phyloP scores from a whole-genome alignment of 2,329 filamentous ascomycete species.

The Fusarium continuum region DNA sequence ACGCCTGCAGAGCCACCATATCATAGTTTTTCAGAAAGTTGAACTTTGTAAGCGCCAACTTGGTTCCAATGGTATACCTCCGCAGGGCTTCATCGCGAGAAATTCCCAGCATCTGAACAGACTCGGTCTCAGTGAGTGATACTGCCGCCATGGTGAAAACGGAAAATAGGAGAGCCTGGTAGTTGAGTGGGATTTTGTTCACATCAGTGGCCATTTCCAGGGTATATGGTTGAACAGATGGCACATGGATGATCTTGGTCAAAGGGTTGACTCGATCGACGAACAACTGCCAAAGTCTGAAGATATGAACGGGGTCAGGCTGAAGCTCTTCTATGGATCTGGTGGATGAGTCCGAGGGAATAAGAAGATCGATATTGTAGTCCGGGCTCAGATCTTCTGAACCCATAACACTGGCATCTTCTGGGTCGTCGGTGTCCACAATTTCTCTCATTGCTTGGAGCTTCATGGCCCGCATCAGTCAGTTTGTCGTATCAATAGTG shows the following conservation, averaged over 20 bases:
- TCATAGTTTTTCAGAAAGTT: slow-evolving; percentile 69
- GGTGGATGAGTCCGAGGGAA: slow-evolving; percentile 53
- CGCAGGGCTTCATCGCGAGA: slow-evolving; percentile 60
- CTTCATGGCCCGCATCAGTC: slow-evolving; percentile 46
- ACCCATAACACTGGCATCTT: slow-evolving; percentile 59
- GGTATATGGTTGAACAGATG: slow-evolving; percentile 71
- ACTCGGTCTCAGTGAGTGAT: slow-evolving; percentile 65
- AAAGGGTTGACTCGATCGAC: slow-evolving; percentile 79
- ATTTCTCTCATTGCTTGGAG: slow-evolving; percentile 68
- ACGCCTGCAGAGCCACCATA: slow-evolving; percentile 66
- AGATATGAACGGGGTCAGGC: slow-evolving; percentile 71
- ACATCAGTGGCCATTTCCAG: slow-evolving; percentile 69
- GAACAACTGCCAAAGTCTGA: slow-evolving; percentile 78
- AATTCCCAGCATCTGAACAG: slow-evolving; percentile 60
- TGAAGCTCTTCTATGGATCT: slow-evolving; percentile 62
- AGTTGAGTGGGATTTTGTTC: slow-evolving; percentile 62
- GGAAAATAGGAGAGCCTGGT: slow-evolving; percentile 70
- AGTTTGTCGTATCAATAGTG: neutral
- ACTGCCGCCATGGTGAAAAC: slow-evolving; percentile 71
- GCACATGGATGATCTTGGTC: slow-evolving; percentile 76
- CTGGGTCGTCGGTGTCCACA: slow-evolving; percentile 58
- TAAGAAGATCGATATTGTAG: slow-evolving; percentile 60
- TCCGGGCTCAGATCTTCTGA: slow-evolving; percentile 62
- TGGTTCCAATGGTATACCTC: slow-evolving; percentile 62
- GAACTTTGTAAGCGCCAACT: slow-evolving; percentile 59